These are phyloP conservation scores for Dictyostelium intermedium DNA, from an alignment of 78 protist species.

Conservation along the genomic window DNA sequence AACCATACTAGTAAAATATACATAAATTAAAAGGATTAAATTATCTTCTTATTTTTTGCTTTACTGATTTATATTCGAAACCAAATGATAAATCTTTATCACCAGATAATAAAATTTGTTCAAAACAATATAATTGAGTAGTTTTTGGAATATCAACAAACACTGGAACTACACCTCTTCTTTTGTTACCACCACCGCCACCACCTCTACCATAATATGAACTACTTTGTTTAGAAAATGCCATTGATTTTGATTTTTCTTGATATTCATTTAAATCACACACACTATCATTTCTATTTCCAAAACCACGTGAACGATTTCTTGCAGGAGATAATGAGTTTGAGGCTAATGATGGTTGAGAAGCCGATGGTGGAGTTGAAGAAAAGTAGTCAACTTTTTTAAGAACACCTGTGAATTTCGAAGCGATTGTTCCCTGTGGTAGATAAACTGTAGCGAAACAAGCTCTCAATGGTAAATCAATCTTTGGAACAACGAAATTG, in stretches of 20 bases:
- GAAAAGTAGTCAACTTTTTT: constrained; percentile 3
- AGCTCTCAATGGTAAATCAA: constrained; percentile 58
- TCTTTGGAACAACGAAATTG: constrained; percentile 35
- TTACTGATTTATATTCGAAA: neutral
- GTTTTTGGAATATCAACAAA: constrained; percentile 31
- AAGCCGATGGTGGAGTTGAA: neutral
- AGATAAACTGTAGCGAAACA: constrained; percentile 20
- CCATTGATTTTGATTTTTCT: neutral
- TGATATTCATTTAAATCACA: neutral
- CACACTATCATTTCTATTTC: neutral
- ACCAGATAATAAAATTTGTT: constrained; percentile 61
- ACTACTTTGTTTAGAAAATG: neutral
- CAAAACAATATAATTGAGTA: neutral
- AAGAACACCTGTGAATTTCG: constrained; percentile 21
- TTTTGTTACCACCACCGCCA: neutral
- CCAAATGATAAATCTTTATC: constrained; percentile 6
- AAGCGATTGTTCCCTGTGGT: neutral
- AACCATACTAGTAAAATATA: too few species aligned
- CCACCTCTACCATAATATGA: neutral
- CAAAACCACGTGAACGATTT: neutral
- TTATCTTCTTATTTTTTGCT: neutral
- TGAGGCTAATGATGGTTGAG: too few species aligned
- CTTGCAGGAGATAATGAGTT: too few species aligned
- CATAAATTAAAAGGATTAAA: neutral
- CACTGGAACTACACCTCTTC: constrained; percentile 56